phyloP scores from a whole-genome alignment of 352 stramenopile species.

The Phytophthora multivora region DNA sequence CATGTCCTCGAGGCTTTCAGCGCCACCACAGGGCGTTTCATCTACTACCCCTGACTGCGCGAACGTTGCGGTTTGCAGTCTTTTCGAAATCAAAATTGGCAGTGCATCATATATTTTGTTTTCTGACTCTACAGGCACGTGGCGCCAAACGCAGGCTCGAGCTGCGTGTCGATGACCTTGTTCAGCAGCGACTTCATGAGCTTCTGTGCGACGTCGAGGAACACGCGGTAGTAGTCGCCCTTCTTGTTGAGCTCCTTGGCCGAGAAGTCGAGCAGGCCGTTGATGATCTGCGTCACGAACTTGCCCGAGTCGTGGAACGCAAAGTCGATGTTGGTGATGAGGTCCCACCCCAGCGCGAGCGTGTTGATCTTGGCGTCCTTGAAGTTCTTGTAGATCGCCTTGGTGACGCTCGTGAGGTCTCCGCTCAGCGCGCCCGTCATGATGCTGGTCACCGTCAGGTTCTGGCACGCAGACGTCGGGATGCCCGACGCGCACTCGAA shows the following conservation, averaged over 20 bases:
- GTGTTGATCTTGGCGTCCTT: slow-evolving; percentile 42
- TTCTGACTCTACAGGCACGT: slow-evolving; percentile 38
- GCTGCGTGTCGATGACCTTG: slow-evolving; percentile 47
- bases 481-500: slow-evolving; percentile 38
- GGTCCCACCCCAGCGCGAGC: slow-evolving; percentile 36
- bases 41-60: too few species aligned
- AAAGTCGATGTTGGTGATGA: slow-evolving; percentile 54
- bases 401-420: slow-evolving; percentile 30
- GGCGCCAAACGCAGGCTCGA: slow-evolving; percentile 54
- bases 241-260: slow-evolving; percentile 67
- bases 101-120: slow-evolving; percentile 9
- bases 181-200: slow-evolving; percentile 56
- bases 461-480: slow-evolving; percentile 45
- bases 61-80: too few species aligned
- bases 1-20: too few species aligned
- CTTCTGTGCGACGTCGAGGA: slow-evolving; percentile 44
- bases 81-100: not conserved
- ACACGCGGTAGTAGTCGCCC: slow-evolving; percentile 49
- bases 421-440: slow-evolving; percentile 35
- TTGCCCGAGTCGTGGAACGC: slow-evolving; percentile 42
- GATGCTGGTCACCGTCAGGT: slow-evolving; percentile 54
- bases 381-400: slow-evolving; percentile 45
- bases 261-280: slow-evolving; percentile 52
- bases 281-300: slow-evolving; percentile 50
- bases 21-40: too few species aligned